These are phyloP conservation scores for Senecio squalidus DNA, from an alignment of 140 eudicot genomes.

Conservation along the genomic window DNA sequence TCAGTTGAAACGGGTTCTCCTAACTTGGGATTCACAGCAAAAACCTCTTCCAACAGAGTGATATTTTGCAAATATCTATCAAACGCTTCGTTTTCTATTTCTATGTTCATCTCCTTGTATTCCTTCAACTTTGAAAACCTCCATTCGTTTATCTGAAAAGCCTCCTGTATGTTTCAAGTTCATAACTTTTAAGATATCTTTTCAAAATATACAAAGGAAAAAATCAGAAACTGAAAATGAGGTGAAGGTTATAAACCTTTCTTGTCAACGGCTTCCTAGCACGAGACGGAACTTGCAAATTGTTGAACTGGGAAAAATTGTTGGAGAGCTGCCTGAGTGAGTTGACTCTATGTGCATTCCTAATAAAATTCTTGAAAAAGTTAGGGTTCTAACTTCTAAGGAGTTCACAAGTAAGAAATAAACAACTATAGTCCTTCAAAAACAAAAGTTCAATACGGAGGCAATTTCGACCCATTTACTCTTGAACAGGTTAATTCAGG, in stretches of 20 bases:
- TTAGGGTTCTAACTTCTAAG: neutral
- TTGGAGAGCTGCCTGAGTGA: slow-evolving; percentile 11
- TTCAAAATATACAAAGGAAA: neutral
- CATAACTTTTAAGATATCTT: neutral
- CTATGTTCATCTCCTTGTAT: slow-evolving; percentile 12
- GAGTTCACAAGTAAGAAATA: neutral
- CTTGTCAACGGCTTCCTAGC: neutral
- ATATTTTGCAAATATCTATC: slow-evolving; percentile 76
- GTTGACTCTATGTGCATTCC: neutral
- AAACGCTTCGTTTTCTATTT: slow-evolving; percentile 74
- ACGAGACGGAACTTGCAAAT: neutral
- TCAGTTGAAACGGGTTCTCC: slow-evolving; percentile 30
- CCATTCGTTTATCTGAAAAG: neutral
- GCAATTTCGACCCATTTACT: neutral
- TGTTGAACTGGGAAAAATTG: slow-evolving; percentile 66
- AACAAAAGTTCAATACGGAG: neutral
- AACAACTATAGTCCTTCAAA: neutral
- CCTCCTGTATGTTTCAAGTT: neutral
- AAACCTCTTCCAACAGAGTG: slow-evolving; percentile 57
- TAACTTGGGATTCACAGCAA: slow-evolving; percentile 34
- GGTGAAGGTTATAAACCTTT: neutral
- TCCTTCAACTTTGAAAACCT: neutral
- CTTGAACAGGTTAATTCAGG: neutral
- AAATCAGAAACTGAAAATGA: neutral
- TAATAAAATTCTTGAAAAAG: too few species aligned